Base-by-base conservation (phyloP, 441 rosid species). In the Adansonia madagascariensis region DNA sequence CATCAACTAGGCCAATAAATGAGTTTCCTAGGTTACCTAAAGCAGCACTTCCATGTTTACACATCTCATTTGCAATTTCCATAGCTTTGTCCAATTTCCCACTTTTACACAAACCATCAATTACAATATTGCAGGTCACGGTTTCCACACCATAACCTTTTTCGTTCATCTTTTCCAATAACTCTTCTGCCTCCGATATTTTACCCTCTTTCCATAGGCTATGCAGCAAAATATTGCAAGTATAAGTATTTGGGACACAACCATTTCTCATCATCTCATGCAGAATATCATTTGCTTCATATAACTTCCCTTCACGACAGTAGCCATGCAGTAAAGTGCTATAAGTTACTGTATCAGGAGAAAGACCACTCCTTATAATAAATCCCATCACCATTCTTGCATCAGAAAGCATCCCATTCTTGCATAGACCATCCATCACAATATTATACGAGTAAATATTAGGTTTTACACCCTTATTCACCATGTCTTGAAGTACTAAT, bases 31-130 rank as follows among this genome's bases (percentile, higher is more conserved):
- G 69, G 79, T 86, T 89, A 75, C 92, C 97, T 80, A 96, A 94
- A 82, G 97, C 98, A 80, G 95, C 94, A 84, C 92, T 90, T 87
- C 98, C 98, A 75, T 87, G 89, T 63, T 78, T 88, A 88, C 96
- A 92, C 98, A 96, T 89, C 71, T 86, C 94, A 81, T 77, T 84
- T 69, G 86, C 92, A 68, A 94, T 88, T 85, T 91, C 94, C 75
- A 94, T 83, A 71, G 98, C 99, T 88, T 90, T 91, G 81, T 96
- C 97, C 81, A 96, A 75, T 77, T 89, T 90, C 57, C 93, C 96
- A 76, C 84, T 82, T 55, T 79, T 87, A 82, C 99, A 94, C 22
- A 96, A 89, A 79, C 97, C 97, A 82, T 89, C 91, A 84, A 92
- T 87, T 69, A 96, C 85, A 75, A 91, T 89, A 85, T 96, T 96